Evolutionary conservation across 2,329 filamentous ascomycete species (phyloP), one percentile per base, ranked within the genome.

Genomic region (Blastomyces silverae): DNA sequence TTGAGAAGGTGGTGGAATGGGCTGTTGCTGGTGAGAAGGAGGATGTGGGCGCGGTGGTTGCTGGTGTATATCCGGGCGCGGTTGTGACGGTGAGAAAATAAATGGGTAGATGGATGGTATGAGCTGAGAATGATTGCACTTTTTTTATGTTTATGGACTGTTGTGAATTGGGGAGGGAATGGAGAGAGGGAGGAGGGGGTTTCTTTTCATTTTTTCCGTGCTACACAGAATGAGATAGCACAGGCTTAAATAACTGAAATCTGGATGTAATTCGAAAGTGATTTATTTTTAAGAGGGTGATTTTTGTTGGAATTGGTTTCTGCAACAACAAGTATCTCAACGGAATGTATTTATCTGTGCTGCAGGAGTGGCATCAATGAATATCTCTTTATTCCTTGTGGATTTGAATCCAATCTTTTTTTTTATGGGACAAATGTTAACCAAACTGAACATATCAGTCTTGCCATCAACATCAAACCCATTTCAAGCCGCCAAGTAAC

Each of bases 1-100:
- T 84, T 60, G 77, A 76, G 66, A 77, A 76, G 67, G 71, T 76
- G 1, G 67, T 78, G 7, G 70, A 76, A 63, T 79, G 78, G 78
- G 73, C 75, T 64, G 68, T 73, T 44, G 68, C 70, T 13, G 76
- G 76, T 2, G 77, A 79, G 66, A 67, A 73, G 58, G 74, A 71
- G 25, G 75, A 79, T 66, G 68, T 79, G 48, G 74, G 66, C 10
- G 64, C 65, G 25, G 69, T 69, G 13, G 64, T 78, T 50, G 63
- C 70, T 64, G 70, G 68, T n/a, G 71, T 71, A 37, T 79, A 77
- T 65, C 72, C 73, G 22, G 71, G 68, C 37, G 74, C 74, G 8
- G 69, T 68, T 58, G 70, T 77, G 44, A 72, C 69, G 2, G 70
- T 73, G 62, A 71, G 71, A 46, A 75, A 74, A 67, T 79, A 67